These are phyloP conservation scores for Plantago ovata DNA, from an alignment of 257 asterid genomes.

Conservation along the genomic window DNA sequence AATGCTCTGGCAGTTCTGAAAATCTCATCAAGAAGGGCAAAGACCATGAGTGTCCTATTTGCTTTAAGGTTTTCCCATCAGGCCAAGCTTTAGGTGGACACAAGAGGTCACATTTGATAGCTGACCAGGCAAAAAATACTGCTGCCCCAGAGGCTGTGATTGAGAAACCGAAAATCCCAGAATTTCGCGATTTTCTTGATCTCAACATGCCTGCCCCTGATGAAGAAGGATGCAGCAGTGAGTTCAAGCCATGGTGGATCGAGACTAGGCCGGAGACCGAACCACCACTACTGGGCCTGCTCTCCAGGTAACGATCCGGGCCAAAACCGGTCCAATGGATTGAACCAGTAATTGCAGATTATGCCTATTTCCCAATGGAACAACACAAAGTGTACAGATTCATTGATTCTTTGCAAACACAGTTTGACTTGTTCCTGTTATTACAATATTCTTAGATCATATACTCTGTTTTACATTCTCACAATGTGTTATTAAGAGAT, in stretches of 20 bases:
- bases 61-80: constrained; percentile 65
- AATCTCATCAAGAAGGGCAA: constrained; percentile 30
- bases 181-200: constrained; percentile 64
- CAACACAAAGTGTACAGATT: constrained; percentile 37
- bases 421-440: constrained; percentile 7
- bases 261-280: constrained; percentile 40
- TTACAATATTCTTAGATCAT: neutral
- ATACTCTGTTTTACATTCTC: neutral
- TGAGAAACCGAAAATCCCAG: constrained; percentile 18
- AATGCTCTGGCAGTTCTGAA: neutral
- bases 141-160: neutral
- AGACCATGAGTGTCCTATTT: constrained; percentile 70
- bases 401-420: constrained; percentile 34
- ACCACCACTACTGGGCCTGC: constrained; percentile 44
- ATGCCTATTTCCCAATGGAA: neutral
- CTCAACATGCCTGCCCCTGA: constrained; percentile 86
- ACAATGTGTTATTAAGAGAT: constrained; percentile 7
- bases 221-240: constrained; percentile 53
- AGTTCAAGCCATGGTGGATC: constrained; percentile 64
- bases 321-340: neutral
- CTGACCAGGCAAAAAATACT: constrained; percentile 30
- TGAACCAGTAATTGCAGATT: too few relatives aligned
- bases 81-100: constrained; percentile 95
- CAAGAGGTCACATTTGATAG: constrained; percentile 67
- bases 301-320: constrained; percentile 28